Base-by-base conservation (phyloP, 208 protist species). In the Leishmania guyanensis region DNA sequence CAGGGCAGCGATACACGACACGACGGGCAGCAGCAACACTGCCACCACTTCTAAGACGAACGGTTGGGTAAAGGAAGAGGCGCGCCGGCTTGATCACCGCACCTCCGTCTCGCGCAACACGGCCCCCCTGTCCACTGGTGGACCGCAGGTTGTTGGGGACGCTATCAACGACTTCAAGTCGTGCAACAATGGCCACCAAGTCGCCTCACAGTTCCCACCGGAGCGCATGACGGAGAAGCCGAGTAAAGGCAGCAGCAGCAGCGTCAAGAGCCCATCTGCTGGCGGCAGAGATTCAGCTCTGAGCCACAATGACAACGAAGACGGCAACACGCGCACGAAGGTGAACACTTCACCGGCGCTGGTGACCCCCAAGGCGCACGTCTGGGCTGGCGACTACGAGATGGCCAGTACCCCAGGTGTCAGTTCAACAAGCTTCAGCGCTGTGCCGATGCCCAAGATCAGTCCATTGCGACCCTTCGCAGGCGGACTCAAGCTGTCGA, bases 21-120 rank as follows among this genome's bases (percentile, higher is more conserved):
- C 46, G 5, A 77, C 51, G 33, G 43, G 48, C 22, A 54, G n/a
- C 48, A 36, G 70, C 46, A 22, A 39, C 26, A 48, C 5, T 10
- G 70, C 29, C 43, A 58, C 76, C 53, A 68, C 54, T 29, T 48
- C 66, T 20, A 74, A 54, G 56, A 80, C 80, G 16, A 78, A 72
- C 51, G 81, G 85, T 14, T 88, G 85, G 85, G 85, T 88, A 29
- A 78, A 77, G 33, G 85, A 88, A 71, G 81, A 85, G 78, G 81
- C 64, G 26, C 85, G 85, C 16, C 80, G 81, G 16, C 68, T 88
- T 33, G 75, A 88, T 39, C 53, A 29, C 12, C 22, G 26, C 70
- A 9, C 48, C 46, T 50, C n/a, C 10, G 9, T n/a, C n/a, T 54
- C n/a, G 14, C 8, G 26, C 70, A 54, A 39, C n/a, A 54, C 39